These are phyloP conservation scores for Podochytrium sp. DNA, from an alignment of 192 early-diverging fungal species.

Conservation along the genomic window DNA sequence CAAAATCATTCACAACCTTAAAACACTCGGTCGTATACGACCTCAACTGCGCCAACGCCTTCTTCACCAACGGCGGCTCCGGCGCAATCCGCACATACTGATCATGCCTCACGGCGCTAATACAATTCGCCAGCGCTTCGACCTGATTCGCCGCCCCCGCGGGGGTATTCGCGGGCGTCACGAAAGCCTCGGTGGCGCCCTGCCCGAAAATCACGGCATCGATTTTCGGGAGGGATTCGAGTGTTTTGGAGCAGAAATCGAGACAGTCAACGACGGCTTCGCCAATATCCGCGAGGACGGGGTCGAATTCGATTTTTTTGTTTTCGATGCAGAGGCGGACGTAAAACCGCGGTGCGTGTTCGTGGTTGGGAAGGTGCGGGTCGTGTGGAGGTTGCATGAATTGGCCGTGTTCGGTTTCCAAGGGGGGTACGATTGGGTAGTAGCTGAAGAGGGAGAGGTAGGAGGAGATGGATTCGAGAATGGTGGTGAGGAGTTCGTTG, in stretches of 20 bases:
- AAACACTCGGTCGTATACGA: constrained; percentile 49
- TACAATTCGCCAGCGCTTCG: constrained; percentile 29
- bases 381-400: background rate
- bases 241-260: constrained; percentile 47
- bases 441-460: constrained; percentile 50
- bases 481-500: constrained; percentile 51
- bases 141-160: constrained; percentile 17
- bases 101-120: constrained; percentile 23
- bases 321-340: constrained; percentile 51
- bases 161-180: background rate
- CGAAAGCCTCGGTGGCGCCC: constrained; percentile 25
- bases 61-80: constrained; percentile 42
- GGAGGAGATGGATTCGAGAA: constrained; percentile 41
- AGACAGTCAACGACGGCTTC: constrained; percentile 54
- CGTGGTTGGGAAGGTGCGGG: background rate
- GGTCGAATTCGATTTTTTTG: constrained; percentile 56
- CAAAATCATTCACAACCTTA: constrained; percentile 49
- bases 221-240: constrained; percentile 54
- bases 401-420: constrained; percentile 16
- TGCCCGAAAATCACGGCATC: constrained; percentile 45
- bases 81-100: constrained; percentile 34
- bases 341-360: constrained; percentile 45
- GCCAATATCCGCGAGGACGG: constrained; percentile 53
- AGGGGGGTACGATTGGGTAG: constrained; percentile 32
- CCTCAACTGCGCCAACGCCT: constrained; percentile 33